Base-by-base conservation (phyloP, 495 filamentous ascomycete species). In the Neurospora sp. region DNA sequence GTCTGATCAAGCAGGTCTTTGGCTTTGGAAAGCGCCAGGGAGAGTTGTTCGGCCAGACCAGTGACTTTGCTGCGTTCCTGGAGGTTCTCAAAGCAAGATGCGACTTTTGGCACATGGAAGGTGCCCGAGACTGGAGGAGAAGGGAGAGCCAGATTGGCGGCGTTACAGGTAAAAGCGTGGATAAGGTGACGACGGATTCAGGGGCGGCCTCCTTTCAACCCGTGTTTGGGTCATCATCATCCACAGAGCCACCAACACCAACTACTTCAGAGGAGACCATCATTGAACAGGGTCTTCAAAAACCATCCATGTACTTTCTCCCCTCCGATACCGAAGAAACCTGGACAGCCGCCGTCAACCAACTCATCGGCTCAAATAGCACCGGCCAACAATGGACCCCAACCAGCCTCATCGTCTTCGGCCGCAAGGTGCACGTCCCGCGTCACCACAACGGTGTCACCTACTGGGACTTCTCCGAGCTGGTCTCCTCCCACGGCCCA, bases 101-200 rank as follows among this genome's bases (percentile, higher is more conserved):
- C 78, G 89, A 92, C 73, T 87, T 91, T 68, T 92, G 89, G 89
- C 86, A 92, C 70, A 91, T 93, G 84, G 88, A 90, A 72, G 88
- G 90, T 4, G 80, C 82, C 1, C 87, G 81, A 65, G 91, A 93
- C 73, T 93, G 89, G 86, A 82, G 91, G 74, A 80, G 90, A 73
- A 76, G 82, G 42, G 87, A 88, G 70, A 77, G 70, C 42, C 61
- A 81, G 75, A 45, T 71, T 73, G 65, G 72, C 76, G 42, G 39
- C 35, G 65, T 27, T 53, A 38, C 40, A 12, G n/a, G 38, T 37
- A n/a, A 22, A 40, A 17, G 42, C 53, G 40, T 40, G 39, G 69
- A 70, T 4, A 72, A 78, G 8, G 38, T 40, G 73, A 27, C 17
- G 9, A 27, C 17, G 9, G 37, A 71, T 44, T 44, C 75, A 53